Conservation (phyloP, 805 yeast genomes). For the Kodamaea neixiangensis region DNA sequence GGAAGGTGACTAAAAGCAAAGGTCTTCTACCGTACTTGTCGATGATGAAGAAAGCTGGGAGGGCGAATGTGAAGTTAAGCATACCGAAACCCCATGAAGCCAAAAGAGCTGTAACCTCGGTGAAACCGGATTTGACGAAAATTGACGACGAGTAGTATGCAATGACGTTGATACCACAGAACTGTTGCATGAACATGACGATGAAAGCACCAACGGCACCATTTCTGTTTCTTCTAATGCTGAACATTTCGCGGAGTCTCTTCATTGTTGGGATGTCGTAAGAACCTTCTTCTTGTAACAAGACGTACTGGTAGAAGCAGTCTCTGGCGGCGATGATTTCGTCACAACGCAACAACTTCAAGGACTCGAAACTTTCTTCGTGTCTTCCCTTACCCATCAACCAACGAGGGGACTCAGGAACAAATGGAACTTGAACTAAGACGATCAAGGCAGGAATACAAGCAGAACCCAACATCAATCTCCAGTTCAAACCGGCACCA, state of each 20-base stretch:
- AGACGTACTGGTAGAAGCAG: slow-evolving; percentile 56
- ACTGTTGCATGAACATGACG: slow-evolving; percentile 88
- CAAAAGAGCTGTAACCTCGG: slow-evolving; percentile 60
- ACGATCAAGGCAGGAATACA: slow-evolving; percentile 57
- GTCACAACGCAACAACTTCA: slow-evolving; percentile 46
- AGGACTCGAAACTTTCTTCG: slow-evolving; percentile 50
- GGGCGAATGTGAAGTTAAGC: slow-evolving; percentile 75
- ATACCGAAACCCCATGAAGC: slow-evolving; percentile 90
- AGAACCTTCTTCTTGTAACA: slow-evolving; percentile 62
- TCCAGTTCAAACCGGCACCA: slow-evolving; percentile 53
- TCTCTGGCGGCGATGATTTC: slow-evolving; percentile 65
- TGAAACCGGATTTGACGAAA: slow-evolving; percentile 66
- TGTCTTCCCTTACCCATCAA: slow-evolving; percentile 54
- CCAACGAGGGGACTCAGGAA: slow-evolving; percentile 76
- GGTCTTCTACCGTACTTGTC: slow-evolving; percentile 76
- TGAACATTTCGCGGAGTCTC: slow-evolving; percentile 59
- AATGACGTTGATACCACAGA: slow-evolving; percentile 87
- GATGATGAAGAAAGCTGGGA: slow-evolving; percentile 80
- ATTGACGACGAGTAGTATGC: slow-evolving; percentile 83
- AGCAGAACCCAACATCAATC: slow-evolving; percentile 67
- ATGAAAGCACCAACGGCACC: slow-evolving; percentile 80
- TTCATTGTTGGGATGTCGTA: slow-evolving; percentile 45
- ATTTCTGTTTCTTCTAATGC: slow-evolving; percentile 78
- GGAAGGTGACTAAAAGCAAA: slow-evolving; percentile 59
- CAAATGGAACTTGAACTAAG: slow-evolving; percentile 49